Evolutionary conservation across 208 protist species (phyloP).

Genomic region (Entamoeba invadens): DNA sequence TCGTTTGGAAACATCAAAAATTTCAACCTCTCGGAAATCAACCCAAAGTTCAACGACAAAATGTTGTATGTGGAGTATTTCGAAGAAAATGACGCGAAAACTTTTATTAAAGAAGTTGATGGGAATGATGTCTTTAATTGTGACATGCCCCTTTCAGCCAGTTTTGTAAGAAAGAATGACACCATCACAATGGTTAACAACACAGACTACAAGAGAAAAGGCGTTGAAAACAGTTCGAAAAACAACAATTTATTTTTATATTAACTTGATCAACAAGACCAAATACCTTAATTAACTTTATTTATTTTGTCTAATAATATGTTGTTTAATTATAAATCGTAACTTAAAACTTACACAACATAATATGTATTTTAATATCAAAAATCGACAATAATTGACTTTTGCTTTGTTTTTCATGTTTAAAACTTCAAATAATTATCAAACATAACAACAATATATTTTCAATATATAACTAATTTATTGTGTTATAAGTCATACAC

Average conservation of each 20-base stretch:
- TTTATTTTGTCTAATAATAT: too few relatives aligned
- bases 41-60: background rate
- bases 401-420: too few relatives aligned
- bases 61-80: background rate
- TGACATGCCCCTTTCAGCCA: background rate
- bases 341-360: too few relatives aligned
- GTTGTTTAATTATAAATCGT: too few relatives aligned
- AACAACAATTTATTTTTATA: background rate
- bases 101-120: background rate
- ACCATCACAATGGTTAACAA: background rate
- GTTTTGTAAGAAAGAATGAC: background rate
- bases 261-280: too few relatives aligned
- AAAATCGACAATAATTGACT: too few relatives aligned
- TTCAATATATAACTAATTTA: too few relatives aligned
- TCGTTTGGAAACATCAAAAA: background rate
- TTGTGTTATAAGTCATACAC: too few relatives aligned
- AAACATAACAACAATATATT: too few relatives aligned
- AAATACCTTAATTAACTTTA: too few relatives aligned
- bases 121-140: background rate
- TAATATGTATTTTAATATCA: too few relatives aligned
- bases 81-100: background rate
- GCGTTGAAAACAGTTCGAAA: background rate
- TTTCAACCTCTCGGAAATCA: background rate
- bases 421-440: too few relatives aligned
- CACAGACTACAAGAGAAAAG: background rate